phyloP scores from a whole-genome alignment of 208 protist species.

The Giardia muris region DNA sequence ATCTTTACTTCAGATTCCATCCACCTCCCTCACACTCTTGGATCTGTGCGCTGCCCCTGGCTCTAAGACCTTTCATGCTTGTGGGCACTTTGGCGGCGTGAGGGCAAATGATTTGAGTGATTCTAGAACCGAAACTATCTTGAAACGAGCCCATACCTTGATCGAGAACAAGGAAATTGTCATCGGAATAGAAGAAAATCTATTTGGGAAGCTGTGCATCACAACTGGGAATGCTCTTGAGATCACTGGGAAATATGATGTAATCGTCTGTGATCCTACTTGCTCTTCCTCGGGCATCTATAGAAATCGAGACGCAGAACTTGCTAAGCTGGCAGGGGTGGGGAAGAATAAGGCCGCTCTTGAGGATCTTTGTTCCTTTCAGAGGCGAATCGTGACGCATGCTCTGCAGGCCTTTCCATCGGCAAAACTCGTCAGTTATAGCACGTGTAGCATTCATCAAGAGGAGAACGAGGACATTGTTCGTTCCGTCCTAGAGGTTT shows the following conservation, averaged over 20 bases:
- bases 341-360: neutral
- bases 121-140: no score
- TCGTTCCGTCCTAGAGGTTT: neutral
- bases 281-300: conserved; percentile 1
- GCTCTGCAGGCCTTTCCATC: neutral
- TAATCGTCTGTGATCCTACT: neutral
- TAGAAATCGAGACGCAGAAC: neutral
- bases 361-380: neutral
- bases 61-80: neutral
- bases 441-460: neutral
- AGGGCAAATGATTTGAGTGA: neutral
- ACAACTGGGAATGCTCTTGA: neutral
- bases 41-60: neutral
- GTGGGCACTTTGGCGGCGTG: neutral
- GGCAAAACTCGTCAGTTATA: neutral
- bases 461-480: neutral
- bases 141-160: no score
- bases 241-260: neutral
- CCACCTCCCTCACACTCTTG: neutral
- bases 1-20: neutral
- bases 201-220: neutral
- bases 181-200: neutral
- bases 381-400: neutral
- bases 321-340: neutral
- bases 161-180: no score